Evolutionary conservation across 2,329 filamentous ascomycete species (phyloP), one percentile per base, ranked within the genome.

Genomic region (Pseudopyricularia javanii): DNA sequence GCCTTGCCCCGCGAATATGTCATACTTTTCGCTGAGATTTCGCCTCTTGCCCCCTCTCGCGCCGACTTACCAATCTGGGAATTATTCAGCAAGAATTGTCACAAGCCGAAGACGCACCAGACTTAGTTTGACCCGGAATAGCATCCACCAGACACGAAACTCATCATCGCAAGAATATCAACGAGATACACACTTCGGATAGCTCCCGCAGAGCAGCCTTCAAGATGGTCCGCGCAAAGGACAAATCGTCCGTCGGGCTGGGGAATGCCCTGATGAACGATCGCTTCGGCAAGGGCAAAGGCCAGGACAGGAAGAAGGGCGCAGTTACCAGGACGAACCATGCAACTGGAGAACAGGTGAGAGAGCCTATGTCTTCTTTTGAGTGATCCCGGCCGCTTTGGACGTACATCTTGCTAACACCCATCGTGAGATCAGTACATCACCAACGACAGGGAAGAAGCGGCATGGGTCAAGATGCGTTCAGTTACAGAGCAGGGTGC

Each of bases 241-340:
- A 90, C 59, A 97, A 96, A 70, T 95, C 91, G 71, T 79, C 83
- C 63, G 89, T 96, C 63, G 93, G 93, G 68, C 83, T 98, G 72
- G 93, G 93, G 67, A 96, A 96, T 74, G 83, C 86, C 72, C 81
- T 98, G 66, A 98, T 98, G 93, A 97, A 97, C 68, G 93, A 97
- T 72, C 86, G 91, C 54, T 96, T 97, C 69, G 89, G 91, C 64
- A 95, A 93, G 71, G 88, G 88, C 63, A 96, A 94, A 70, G 88
- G 89, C 59, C 67, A 78, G 51, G 86, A 91, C 67, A 84, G 90
- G 67, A 91, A 89, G 70, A 86, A 85, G 66, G 66, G 68, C 1
- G 74, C 70, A 50, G 74, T 81, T 55, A 77, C 75, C 24, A 82
- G 87, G 63, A 86, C 89, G 58, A 83, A 90, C 67, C 82, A 91